A percentile compares a stretch with the other conserved stretches of the same genome.
Conservation (phyloP, 257 asterid species). For the Pogostemon cablin region DNA sequence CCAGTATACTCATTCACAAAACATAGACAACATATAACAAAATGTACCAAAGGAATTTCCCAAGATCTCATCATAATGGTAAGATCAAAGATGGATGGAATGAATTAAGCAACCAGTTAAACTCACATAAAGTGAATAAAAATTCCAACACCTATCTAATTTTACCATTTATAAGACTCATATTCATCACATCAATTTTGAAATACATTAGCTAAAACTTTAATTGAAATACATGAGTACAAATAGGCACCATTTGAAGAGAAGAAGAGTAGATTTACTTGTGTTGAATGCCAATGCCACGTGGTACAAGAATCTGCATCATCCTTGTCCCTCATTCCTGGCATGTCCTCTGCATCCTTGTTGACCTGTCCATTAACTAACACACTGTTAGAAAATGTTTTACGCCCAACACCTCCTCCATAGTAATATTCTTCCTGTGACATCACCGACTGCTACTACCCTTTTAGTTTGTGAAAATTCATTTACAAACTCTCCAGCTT, state of each 20-base stretch:
- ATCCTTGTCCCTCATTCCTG: conserved; percentile 58
- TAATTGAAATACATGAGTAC: conserved; percentile 71
- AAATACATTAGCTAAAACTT: neutral
- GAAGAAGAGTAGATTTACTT: conserved; percentile 79
- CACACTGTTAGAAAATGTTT: conserved; percentile 39
- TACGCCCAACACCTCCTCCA: conserved; percentile 84
- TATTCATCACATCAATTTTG: too few species aligned
- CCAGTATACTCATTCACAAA: too few species aligned
- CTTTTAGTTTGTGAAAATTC: neutral
- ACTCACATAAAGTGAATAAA: too few species aligned
- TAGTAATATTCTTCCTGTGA: conserved; percentile 83
- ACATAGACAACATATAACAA: too few species aligned
- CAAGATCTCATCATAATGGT: too few species aligned
- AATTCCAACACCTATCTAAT: too few species aligned
- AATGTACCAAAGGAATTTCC: too few species aligned
- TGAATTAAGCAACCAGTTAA: too few species aligned
- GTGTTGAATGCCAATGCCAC: conserved; percentile 97
- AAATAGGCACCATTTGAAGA: conserved; percentile 93
- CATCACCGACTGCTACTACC: conserved; percentile 91
- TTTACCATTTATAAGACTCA: too few species aligned
- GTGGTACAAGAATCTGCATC: conserved; percentile 93
- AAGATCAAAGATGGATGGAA: too few species aligned
- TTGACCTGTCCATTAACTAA: conserved; percentile 35
- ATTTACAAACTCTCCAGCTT: too few species aligned
- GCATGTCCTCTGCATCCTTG: conserved; percentile 62